Evolutionary conservation across 805 yeast genomes (phyloP).

Genomic region (Wickerhamomyces queroliae): DNA sequence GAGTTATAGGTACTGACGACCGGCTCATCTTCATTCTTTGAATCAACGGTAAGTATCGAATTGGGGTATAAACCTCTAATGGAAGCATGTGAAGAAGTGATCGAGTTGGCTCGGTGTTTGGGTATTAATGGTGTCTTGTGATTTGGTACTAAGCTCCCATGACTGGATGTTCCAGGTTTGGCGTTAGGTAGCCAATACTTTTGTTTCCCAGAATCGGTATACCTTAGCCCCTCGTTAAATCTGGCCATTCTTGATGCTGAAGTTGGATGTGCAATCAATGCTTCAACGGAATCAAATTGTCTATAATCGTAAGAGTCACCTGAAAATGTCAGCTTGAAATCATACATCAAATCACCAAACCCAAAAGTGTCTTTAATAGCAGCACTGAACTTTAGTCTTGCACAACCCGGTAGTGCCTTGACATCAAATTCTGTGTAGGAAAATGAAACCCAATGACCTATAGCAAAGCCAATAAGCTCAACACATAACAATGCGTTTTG

Average conservation of each 20-base stretch:
- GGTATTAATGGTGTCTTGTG: slow-evolving; percentile 13
- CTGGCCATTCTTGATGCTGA: slow-evolving; percentile 59
- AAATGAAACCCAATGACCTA: slow-evolving; percentile 86
- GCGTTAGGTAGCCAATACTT: slow-evolving; percentile 62
- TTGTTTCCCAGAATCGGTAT: slow-evolving; percentile 68
- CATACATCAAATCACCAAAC: slow-evolving; percentile 69
- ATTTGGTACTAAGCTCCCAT: slow-evolving; percentile 1
- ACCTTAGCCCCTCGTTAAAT: slow-evolving; percentile 78
- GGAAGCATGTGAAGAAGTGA: slow-evolving; percentile 16
- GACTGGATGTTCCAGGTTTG: neutral
- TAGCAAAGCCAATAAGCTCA: slow-evolving; percentile 80
- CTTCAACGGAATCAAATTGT: slow-evolving; percentile 77
- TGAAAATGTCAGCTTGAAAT: slow-evolving; percentile 61
- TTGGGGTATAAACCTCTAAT: slow-evolving; percentile 20
- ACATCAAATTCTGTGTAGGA: slow-evolving; percentile 68
- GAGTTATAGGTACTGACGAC: neutral
- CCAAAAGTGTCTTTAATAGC: slow-evolving; percentile 80
- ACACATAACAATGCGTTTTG: slow-evolving; percentile 77
- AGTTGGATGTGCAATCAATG: slow-evolving; percentile 62
- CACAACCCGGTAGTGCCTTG: slow-evolving; percentile 58
- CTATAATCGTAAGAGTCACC: slow-evolving; percentile 77
- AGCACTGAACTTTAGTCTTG: slow-evolving; percentile 48
- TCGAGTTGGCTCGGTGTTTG: slow-evolving; percentile 14
- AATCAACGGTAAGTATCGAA: slow-evolving; percentile 14
- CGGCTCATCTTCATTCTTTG: slow-evolving; percentile 8